Conservation (phyloP, 768 basidiomycete genomes). For the Suillus occidentalis region DNA sequence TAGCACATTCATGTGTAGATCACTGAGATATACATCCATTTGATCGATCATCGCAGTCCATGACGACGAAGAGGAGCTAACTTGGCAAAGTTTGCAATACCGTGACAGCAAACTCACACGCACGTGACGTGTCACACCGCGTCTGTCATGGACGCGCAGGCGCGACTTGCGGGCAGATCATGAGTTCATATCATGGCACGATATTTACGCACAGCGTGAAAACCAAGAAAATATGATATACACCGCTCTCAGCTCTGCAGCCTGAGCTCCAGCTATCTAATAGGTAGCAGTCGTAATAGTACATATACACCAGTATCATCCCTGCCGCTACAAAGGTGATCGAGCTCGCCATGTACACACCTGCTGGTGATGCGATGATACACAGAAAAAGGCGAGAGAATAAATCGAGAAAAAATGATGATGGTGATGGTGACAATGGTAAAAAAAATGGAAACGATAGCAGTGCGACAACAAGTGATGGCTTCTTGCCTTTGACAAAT, state of each 20-base stretch:
- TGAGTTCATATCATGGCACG: background rate
- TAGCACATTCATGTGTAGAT: background rate
- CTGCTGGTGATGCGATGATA: constrained; percentile 5
- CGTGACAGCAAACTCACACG: constrained; percentile 6
- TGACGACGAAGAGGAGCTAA: background rate
- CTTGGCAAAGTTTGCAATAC: background rate
- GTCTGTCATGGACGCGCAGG: constrained; percentile 29
- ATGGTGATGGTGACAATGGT: constrained; percentile 2
- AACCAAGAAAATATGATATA: constrained; percentile 23
- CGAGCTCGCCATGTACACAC: constrained; percentile 20
- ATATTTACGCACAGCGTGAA: background rate
- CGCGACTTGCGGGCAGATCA: constrained; percentile 8
- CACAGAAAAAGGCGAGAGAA: constrained; percentile 1
- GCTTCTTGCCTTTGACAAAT: constrained; percentile 16
- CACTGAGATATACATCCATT: background rate
- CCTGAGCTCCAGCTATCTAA: background rate
- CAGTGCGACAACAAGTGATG: constrained; percentile 14
- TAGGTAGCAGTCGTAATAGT: background rate
- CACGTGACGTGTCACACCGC: constrained; percentile 33
- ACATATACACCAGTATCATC: constrained; percentile 2
- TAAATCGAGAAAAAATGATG: constrained; percentile 3
- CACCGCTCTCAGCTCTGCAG: constrained; percentile 15
- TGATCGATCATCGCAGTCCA: background rate
- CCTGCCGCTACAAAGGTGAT: background rate
- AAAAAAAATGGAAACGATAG: constrained; percentile 20